Evolutionary conservation across 306 rosid species (phyloP), one percentile per base, ranked within the genome.

Genomic region (Vigna nakashimae): DNA sequence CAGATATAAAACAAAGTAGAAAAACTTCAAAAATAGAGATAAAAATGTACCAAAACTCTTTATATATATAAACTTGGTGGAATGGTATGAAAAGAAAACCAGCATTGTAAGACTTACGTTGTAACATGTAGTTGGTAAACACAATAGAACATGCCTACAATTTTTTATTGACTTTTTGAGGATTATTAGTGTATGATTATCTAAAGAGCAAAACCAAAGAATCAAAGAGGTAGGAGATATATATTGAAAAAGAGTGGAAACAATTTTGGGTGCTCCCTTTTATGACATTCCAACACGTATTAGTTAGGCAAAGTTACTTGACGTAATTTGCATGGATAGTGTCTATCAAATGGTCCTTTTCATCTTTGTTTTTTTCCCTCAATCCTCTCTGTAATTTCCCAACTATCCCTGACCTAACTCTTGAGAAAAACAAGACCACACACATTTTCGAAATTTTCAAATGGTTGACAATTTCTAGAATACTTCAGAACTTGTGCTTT

Each of bases 351-450:
- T 58, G 78, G 88, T 84, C 83, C 64, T 91, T 87, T 65, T 88
- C 92, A 77, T 79, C 71, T 89, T 87, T 49, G 84, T 46, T 80
- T 67, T 80, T 86, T 80, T 86, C 49, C 69, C 15, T 18, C 30
- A 0, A 65, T 38, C 43, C 20, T 22, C 78, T 85, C 79, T 89
- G 89, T 9, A 9, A 82, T 30, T 78, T 84, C 82, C 88, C 97
- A 86, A 87, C 49, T 1, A 28, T 18, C 15, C 72, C 69, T 17
- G 32, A 77, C 91, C 91, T 85, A 88, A 88, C 90, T 74, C 82
- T 17, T 73, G 65, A 73, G 79, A 73, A 89, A 85, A 78, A 14
- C 7, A 63, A 32, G 13, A 72, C 70, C 11, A 24, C 36, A 45
- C 8, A 45, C 8, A 45, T 20, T 1, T 36, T 58, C 72, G 1